A percentile compares a stretch with the other conserved stretches of the same genome.
Conservation (phyloP, 768 basidiomycete species). For the Tylopilus cervinicoccineus region DNA sequence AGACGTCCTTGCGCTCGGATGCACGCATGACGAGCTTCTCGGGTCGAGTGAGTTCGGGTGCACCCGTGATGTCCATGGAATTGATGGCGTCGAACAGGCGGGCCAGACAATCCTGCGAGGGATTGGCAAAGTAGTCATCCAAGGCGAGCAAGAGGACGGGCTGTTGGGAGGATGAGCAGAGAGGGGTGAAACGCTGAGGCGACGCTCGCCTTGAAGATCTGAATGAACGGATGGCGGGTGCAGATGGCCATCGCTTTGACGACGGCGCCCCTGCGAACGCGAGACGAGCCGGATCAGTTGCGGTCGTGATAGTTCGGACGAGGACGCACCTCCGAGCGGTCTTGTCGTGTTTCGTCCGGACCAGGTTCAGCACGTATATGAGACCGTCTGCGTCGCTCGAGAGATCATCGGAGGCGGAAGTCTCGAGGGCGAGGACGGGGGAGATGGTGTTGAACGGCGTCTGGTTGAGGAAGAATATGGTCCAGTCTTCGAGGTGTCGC, state of each 20-base stretch:
- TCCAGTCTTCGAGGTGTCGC: constrained; percentile 94
- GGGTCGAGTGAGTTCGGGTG: constrained; percentile 70
- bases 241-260: constrained; percentile 95
- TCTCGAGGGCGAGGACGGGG: constrained; percentile 73
- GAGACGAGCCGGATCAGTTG: constrained; percentile 7
- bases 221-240: constrained; percentile 89
- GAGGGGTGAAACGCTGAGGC: neutral
- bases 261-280: constrained; percentile 69
- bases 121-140: constrained; percentile 89
- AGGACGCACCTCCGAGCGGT: constrained; percentile 62
- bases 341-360: constrained; percentile 89
- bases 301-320: constrained; percentile 4
- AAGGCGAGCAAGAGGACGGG: constrained; percentile 91
- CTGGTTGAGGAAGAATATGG: constrained; percentile 97
- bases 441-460: constrained; percentile 84
- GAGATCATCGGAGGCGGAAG: constrained; percentile 32
- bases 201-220: constrained; percentile 81
- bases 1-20: constrained; percentile 89
- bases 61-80: constrained; percentile 78
- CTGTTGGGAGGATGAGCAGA: constrained; percentile 37
- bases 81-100: constrained; percentile 92
- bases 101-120: constrained; percentile 86
- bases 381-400: constrained; percentile 35
- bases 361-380: constrained; percentile 86
- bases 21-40: constrained; percentile 90